Base-by-base conservation (phyloP, 164 flowering plant species). In the Platanus orientalis region DNA sequence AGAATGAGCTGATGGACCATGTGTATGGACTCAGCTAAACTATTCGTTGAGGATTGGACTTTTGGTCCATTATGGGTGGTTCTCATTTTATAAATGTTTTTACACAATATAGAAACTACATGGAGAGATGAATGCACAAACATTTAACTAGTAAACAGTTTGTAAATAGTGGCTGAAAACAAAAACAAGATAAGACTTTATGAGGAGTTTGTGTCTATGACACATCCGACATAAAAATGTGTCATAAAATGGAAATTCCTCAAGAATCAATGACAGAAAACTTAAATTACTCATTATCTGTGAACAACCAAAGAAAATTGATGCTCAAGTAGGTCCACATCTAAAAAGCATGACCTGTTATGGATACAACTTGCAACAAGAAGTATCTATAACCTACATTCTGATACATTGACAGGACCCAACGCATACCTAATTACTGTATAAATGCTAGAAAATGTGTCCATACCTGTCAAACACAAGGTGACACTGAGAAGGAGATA, bases 401-500 rank as follows among this genome's bases (percentile, higher is more conserved):
- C 12, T 2, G 17, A 20, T 50, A 28, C 30, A 53, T 36, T 58
- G 3, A 9, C 54, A 45, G n/a, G 27, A 20, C 16, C 36, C 16
- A 20, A 52, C 21, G n/a, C 32, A 68, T 36, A 6, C 24, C 1
- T 7, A 52, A 58, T 39, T 60, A n/a, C 36, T n/a, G n/a, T 3
- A 52, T 12, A 21, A 24, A 24, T 58, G 34, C 30, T 44, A 56
- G 36, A 74, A 24, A 58, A 45, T 50, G 19, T 36, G 29, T 34
- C 20, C 74, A 56, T 79, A 76, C 98, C 88, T 85, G 83, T 94
- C 99, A 79, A 86, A 89, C 23, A 86, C 78, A 64, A 83, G 90
- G 76, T 83, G 86, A 64, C 75, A 62, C 58, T 91, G 99, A 60
- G 79, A 75, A 65, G 99, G 96, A 64, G 96, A 69, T 52, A 91